Evolutionary conservation across 768 basidiomycete species (phyloP), one percentile per base, ranked within the genome.

Genomic region (Trametes elegans): DNA sequence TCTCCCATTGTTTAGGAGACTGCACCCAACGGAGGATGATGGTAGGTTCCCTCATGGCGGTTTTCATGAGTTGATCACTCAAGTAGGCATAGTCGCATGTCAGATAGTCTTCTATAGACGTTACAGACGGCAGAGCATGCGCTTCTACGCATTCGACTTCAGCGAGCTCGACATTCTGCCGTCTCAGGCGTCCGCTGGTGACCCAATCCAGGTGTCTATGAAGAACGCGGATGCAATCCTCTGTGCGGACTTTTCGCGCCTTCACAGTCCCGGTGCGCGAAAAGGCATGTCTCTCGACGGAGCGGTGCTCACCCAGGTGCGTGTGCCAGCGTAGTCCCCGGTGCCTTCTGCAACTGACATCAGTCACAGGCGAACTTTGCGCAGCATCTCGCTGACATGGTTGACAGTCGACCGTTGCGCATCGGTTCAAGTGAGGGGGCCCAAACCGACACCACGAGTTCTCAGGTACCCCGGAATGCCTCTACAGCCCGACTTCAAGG

Each of bases 91-190:
- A 50, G 57, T 7, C 1, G 27, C 10, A 13, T 5, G 34, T 3
- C 47, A 50, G 9, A 1, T 49, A 23, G 42, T 59, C 8, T 7
- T 67, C 62, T 89, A 86, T 64, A 66, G 69, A 40, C 78, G 81
- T 11, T 85, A 87, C 34, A 65, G 74, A n/a, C 68, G 73, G 16
- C 67, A 70, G 6, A 80, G 82, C 4, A 71, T 89, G 55, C 79
- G 87, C n/a, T 89, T 86, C 59, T 85, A 90, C 61, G 70, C 81
- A 0, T 66, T 87, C 19, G 72, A 77, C 44, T 66, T 70, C 4
- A 63, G 11, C 66, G 62, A 61, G 36, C 53, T 63, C 6, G 59
- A 63, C 35, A 61, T 63, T 3, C 70, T 34, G 58, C 70, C 62
- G 28, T 68, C 21, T 11, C 66, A 38, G 40, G 31, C 50, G 16